phyloP scores from a whole-genome alignment of 1,284 basidiomycete species.

The Marasmius sp. region DNA sequence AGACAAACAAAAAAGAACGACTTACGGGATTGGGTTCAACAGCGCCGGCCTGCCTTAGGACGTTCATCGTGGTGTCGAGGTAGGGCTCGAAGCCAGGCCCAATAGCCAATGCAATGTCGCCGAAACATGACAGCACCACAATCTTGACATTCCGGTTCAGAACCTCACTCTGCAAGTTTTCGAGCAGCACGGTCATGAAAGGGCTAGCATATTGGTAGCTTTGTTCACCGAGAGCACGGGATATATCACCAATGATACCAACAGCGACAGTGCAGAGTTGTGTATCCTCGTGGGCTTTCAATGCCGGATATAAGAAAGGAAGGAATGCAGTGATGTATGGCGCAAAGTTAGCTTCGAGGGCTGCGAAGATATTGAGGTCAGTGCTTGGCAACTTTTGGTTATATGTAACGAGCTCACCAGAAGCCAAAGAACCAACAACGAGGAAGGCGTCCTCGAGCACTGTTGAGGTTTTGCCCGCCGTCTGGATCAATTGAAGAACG shows the following conservation, averaged over 20 bases:
- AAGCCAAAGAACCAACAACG: conserved; percentile 87
- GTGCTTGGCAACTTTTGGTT: neutral
- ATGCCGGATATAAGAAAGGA: conserved; percentile 87
- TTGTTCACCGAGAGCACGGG: conserved; percentile 86
- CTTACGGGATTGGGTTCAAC: conserved; percentile 84
- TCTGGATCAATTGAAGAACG: conserved; percentile 82
- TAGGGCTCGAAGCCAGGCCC: conserved; percentile 88
- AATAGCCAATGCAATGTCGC: conserved; percentile 94
- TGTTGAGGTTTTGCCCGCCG: conserved; percentile 89
- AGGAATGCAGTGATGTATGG: conserved; percentile 92
- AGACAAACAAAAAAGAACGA: conserved; percentile 15
- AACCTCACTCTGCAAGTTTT: conserved; percentile 90
- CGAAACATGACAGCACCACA: conserved; percentile 92
- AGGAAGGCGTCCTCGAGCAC: conserved; percentile 98
- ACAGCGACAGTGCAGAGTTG: conserved; percentile 95
- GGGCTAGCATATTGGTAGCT: conserved; percentile 81
- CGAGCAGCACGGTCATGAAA: conserved; percentile 90
- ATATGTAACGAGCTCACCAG: conserved; percentile 41
- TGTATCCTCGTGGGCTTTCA: conserved; percentile 93
- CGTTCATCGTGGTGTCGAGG: conserved; percentile 87
- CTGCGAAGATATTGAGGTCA: conserved; percentile 31
- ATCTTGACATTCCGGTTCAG: conserved; percentile 97
- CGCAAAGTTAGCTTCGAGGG: conserved; percentile 83
- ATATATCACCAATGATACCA: conserved; percentile 94
- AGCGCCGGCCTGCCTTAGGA: conserved; percentile 87